Evolutionary conservation across 805 yeast species (phyloP), one percentile per base, ranked within the genome.

Genomic region (Grigorovia humatica): DNA sequence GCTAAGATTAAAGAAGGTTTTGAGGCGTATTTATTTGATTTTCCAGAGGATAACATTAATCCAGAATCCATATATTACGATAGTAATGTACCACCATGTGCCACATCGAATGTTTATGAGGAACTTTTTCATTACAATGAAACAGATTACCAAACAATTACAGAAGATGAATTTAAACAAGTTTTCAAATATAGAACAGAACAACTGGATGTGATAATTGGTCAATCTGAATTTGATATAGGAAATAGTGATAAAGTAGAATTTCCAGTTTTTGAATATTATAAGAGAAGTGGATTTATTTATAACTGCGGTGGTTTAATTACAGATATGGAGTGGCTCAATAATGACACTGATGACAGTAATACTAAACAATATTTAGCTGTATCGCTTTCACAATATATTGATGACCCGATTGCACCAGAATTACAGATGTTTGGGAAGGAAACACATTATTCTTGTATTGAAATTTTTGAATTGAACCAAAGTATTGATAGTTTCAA

Each of bases 281-380:
- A 62, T 1, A 50, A 59, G 6, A 65, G 77, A 30, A 64, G 60
- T 17, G 77, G 78, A 0, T 59, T 70, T 9, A 66, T 77, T 1
- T 48, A 76, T 17, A 78, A 79, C 56, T 67, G 73, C 0, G 85
- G 85, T 0, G 78, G 79, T 0, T 63, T 74, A 9, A 68, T 81
- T 0, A 75, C 84, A 0, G 75, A 79, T 19, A 59, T 76, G 52
- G 74, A 76, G 9, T 83, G 88, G 88, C 57, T 73, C 6, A 61
- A 67, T 4, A 18, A 48, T 15, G 38, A 30, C 1, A 7, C 1
- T 17, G 19, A 54, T 1, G 48, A 51, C 8, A 9, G 4, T n/a
- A n/a, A n/a, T n/a, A n/a, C n/a, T n/a, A n/a, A n/a, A 3, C 79
- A 74, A 51, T 74, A 71, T 53, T 58, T 83, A 45, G 86, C 84